Conservation (phyloP, 306 rosid genomes). For the Vigna mungo region DNA sequence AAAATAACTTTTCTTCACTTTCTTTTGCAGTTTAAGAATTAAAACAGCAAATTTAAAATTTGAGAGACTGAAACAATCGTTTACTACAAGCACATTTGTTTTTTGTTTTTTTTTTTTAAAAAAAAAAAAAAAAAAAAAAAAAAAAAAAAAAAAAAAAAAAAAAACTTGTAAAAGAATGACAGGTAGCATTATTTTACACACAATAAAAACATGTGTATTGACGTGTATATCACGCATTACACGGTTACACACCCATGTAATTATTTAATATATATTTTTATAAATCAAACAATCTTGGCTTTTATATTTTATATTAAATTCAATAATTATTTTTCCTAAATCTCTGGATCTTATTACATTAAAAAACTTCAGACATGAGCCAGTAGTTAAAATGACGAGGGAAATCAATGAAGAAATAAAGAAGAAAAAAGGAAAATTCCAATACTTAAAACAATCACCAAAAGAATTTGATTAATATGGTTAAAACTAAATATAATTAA, state of each 20-base stretch:
- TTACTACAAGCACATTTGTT: no score
- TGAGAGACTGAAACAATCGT: no score
- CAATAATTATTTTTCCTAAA: not conserved
- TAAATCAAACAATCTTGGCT: not conserved
- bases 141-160: no score
- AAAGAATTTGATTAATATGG: no score
- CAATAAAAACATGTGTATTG: not conserved
- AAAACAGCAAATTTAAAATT: no score
- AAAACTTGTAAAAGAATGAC: no score
- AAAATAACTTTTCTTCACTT: no score
- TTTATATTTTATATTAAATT: not conserved
- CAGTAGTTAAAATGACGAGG: not conserved
- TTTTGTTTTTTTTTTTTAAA: no score
- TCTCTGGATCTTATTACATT: not conserved
- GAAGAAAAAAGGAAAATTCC: not conserved
- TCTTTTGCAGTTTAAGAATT: no score
- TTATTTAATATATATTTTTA: not conserved
- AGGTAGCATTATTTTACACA: not conserved
- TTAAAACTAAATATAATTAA: not conserved
- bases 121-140: no score
- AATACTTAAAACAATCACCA: no score
- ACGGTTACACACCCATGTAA: not conserved
- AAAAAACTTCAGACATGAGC: not conserved
- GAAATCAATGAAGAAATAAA: not conserved
- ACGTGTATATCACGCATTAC: not conserved